These are phyloP conservation scores for Haplosporangium gracile DNA, from an alignment of 192 early-diverging fungal genomes.

Conservation along the genomic window DNA sequence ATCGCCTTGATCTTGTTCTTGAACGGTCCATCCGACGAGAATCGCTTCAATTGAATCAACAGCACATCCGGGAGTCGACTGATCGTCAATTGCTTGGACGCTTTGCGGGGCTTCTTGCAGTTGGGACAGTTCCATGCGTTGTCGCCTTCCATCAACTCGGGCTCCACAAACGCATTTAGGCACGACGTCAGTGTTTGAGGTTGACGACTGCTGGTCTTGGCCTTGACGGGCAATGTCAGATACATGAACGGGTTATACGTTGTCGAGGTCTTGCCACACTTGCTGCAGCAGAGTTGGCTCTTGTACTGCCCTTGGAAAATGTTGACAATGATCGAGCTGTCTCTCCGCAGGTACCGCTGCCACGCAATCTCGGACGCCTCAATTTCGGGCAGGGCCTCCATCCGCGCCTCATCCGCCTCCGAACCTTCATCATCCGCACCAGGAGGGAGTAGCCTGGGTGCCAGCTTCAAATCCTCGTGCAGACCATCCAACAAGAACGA, in stretches of 20 bases:
- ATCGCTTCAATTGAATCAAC: slow-evolving; percentile 95
- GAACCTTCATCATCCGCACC: slow-evolving; percentile 56
- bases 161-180: slow-evolving; percentile 85
- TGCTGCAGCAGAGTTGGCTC: slow-evolving; percentile 75
- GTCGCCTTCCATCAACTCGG: slow-evolving; percentile 90
- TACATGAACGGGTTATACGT: slow-evolving; percentile 96
- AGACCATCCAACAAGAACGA: slow-evolving; percentile 89
- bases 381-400: slow-evolving; percentile 77
- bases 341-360: slow-evolving; percentile 78
- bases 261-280: slow-evolving; percentile 82
- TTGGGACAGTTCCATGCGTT: slow-evolving; percentile 92
- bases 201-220: slow-evolving; percentile 55
- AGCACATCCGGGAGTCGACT: slow-evolving; percentile 89
- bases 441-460: slow-evolving; percentile 56
- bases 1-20: slow-evolving; percentile 91
- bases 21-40: slow-evolving; percentile 93
- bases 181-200: slow-evolving; percentile 85
- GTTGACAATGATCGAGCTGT: slow-evolving; percentile 88
- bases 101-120: slow-evolving; percentile 79
- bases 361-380: slow-evolving; percentile 75
- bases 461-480: slow-evolving; percentile 92
- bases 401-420: slow-evolving; percentile 66
- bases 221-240: slow-evolving; percentile 90
- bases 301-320: slow-evolving; percentile 91
- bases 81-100: slow-evolving; percentile 84